phyloP scores from a whole-genome alignment of 2,329 filamentous ascomycete genomes.

The Nothopassalora personata region DNA sequence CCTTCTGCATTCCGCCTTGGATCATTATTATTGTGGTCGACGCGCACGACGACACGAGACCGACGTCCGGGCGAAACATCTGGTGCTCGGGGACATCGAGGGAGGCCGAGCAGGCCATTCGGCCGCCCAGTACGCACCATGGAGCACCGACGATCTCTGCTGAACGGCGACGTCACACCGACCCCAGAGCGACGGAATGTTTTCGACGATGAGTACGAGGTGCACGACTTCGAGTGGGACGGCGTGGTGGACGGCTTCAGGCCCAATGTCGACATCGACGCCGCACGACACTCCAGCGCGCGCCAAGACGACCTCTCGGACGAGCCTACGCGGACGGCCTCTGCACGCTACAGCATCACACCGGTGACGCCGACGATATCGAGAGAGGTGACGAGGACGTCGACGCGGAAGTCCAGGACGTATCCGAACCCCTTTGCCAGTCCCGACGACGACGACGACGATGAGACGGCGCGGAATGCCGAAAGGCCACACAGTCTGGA shows the following conservation, averaged over 20 bases:
- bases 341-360: conserved; percentile 27
- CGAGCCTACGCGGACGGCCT: conserved; percentile 29
- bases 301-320: conserved; percentile 22
- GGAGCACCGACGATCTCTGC: conserved; percentile 24
- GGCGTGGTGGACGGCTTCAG: conserved; percentile 44
- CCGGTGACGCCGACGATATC: conserved; percentile 13
- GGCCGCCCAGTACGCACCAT: conserved; percentile 19
- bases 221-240: conserved; percentile 39
- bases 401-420: conserved; percentile 29
- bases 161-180: conserved; percentile 27
- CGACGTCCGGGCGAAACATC: conserved; percentile 4
- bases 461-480: conserved; percentile 3
- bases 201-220: conserved; percentile 46
- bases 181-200: conserved; percentile 37
- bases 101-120: conserved; percentile 20
- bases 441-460: conserved; percentile 33
- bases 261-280: conserved; percentile 31
- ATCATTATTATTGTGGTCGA: neutral
- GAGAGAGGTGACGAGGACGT: conserved; percentile 23
- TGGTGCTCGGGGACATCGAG: conserved; percentile 9
- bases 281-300: conserved; percentile 12
- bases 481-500: conserved; percentile 21
- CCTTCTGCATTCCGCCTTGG: neutral
- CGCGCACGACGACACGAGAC: neutral
- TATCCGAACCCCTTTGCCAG: conserved; percentile 33